Conservation (phyloP, 305 asterid genomes). For the Petunia hybrid region DNA sequence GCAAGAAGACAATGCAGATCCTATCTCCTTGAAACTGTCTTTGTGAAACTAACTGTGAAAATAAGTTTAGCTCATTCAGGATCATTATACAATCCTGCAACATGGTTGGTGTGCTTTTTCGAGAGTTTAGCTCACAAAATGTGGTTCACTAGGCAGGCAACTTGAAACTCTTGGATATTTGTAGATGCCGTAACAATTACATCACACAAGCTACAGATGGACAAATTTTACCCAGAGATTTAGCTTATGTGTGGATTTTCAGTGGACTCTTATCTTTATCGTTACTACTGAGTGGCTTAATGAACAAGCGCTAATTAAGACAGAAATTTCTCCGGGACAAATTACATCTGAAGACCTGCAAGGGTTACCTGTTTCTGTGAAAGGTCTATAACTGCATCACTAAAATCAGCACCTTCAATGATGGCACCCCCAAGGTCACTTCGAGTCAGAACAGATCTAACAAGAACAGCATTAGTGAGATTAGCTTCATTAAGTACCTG, state of each 20-base stretch:
- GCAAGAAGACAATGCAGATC: too few relatives aligned
- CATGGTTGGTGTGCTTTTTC: background rate
- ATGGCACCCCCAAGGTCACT: slow-evolving; percentile 93
- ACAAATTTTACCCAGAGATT: background rate
- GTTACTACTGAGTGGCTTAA: background rate
- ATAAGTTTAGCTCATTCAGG: too few relatives aligned
- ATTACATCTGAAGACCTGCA: too few relatives aligned
- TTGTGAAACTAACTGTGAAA: background rate
- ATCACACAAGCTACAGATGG: background rate
- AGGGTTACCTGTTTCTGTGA: slow-evolving; percentile 73
- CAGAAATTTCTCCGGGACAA: background rate
- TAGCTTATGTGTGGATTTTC: background rate
- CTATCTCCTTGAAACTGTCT: too few relatives aligned
- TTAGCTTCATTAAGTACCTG: slow-evolving; percentile 93
- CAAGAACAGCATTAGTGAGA: slow-evolving; percentile 87
- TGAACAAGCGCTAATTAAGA: background rate
- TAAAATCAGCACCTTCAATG: slow-evolving; percentile 88
- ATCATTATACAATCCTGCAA: background rate
- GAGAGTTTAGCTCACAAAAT: background rate
- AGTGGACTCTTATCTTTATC: background rate
- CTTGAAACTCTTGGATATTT: background rate
- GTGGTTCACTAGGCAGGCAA: background rate
- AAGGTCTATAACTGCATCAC: slow-evolving; percentile 87
- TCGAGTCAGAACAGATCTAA: slow-evolving; percentile 86
- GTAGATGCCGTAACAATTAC: background rate